These are phyloP conservation scores for Pseudogymnoascus sp. DNA, from an alignment of 2,329 filamentous ascomycete genomes.

Conservation along the genomic window DNA sequence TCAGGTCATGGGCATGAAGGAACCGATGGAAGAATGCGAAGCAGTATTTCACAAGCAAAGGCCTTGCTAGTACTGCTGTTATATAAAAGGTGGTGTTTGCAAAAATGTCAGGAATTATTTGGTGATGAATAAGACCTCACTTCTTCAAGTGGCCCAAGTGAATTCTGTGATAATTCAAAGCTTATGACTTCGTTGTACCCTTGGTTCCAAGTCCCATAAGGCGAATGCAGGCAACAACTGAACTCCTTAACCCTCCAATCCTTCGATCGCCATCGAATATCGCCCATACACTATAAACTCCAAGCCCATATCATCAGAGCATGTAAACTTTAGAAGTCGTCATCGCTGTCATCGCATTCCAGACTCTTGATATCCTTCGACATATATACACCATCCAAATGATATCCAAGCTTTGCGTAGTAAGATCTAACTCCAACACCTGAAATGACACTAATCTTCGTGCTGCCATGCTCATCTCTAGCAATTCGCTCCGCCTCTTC, in stretches of 20 bases:
- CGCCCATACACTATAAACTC: background rate
- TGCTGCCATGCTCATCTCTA: conserved; percentile 84
- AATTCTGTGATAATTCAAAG: background rate
- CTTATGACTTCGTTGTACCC: background rate
- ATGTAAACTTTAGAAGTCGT: background rate
- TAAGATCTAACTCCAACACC: conserved; percentile 94
- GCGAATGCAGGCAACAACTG: background rate
- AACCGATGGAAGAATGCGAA: background rate
- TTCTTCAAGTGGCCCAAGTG: background rate
- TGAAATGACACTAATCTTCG: conserved; percentile 96
- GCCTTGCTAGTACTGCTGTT: background rate
- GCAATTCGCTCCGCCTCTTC: conserved; percentile 96
- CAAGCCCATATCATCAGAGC: background rate
- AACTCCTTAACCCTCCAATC: background rate
- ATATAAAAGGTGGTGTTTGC: background rate
- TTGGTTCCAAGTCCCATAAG: background rate
- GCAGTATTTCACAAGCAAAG: background rate
- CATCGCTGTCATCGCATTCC: conserved; percentile 8
- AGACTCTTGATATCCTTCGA: conserved; percentile 38
- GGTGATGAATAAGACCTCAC: background rate
- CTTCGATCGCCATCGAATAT: conserved; percentile 1
- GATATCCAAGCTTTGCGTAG: conserved; percentile 88
- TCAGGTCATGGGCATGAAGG: background rate
- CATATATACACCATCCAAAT: conserved; percentile 85
- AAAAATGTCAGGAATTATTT: background rate